These are phyloP conservation scores for Colletotrichum sp. DNA, from an alignment of 2,329 filamentous ascomycete species.

Conservation along the genomic window DNA sequence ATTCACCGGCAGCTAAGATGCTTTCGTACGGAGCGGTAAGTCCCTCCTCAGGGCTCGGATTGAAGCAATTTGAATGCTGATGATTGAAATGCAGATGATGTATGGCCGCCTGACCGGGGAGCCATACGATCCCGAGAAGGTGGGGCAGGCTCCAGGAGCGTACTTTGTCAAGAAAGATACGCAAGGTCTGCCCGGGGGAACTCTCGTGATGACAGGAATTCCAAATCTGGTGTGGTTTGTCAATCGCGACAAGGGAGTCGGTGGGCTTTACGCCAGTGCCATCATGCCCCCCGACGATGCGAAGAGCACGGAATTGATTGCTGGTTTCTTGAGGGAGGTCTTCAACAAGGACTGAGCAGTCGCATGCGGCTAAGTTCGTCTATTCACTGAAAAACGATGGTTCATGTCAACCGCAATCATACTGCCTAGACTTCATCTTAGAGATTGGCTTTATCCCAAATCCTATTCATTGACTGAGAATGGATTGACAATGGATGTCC, in stretches of 20 bases:
- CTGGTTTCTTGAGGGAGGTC: not conserved
- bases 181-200: not conserved
- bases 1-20: not conserved
- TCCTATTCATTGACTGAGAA: too few relatives aligned
- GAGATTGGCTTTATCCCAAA: not conserved
- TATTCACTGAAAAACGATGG: not conserved
- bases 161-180: not conserved
- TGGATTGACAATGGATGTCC: not conserved
- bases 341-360: not conserved
- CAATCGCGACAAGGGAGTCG: not conserved
- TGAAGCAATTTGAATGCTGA: not conserved
- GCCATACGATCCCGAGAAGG: not conserved
- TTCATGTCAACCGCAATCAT: not conserved
- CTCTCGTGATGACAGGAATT: not conserved
- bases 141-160: not conserved
- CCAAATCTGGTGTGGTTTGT: not conserved
- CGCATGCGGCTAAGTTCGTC: not conserved
- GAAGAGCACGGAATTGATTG: not conserved
- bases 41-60: not conserved
- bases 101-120: not conserved
- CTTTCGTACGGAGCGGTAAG: not conserved
- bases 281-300: not conserved
- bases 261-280: conserved; percentile 22
- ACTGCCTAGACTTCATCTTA: not conserved
- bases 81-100: not conserved